phyloP scores from a whole-genome alignment of 2,329 filamentous ascomycete genomes.

The Colletotrichum sp. region DNA sequence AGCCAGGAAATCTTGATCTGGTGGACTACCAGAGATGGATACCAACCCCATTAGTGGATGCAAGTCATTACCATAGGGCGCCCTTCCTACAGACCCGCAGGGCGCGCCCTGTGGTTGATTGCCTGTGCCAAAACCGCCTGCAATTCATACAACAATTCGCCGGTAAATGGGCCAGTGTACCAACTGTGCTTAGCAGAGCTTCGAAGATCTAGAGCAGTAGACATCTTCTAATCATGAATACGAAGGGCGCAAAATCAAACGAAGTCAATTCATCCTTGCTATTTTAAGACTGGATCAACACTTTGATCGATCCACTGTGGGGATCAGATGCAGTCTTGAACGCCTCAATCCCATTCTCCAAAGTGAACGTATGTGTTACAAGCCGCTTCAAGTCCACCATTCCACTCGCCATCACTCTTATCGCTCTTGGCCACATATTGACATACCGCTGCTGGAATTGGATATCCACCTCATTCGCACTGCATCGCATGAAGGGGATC shows the following conservation, averaged over 20 bases:
- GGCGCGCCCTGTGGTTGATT: neutral
- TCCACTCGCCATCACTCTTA: neutral
- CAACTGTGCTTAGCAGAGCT: neutral
- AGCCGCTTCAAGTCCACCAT: neutral
- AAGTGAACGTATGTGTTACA: neutral
- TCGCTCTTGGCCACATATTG: neutral
- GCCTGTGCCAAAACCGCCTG: neutral
- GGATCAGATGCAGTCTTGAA: neutral
- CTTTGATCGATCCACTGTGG: neutral
- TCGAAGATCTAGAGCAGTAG: neutral
- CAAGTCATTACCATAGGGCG: neutral
- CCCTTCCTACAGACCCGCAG: neutral
- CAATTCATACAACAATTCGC: neutral
- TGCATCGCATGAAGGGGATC: neutral
- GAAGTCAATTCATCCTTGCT: neutral
- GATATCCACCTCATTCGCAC: neutral
- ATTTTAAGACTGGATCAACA: neutral
- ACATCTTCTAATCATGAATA: neutral
- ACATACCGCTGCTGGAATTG: neutral
- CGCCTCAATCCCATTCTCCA: neutral
- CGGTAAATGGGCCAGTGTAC: neutral
- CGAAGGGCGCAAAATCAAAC: neutral
- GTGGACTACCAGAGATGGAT: neutral
- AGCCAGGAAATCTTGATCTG: neutral
- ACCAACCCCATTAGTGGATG: neutral